These are phyloP conservation scores for Cryptococcus maquisensis DNA, from an alignment of 1,284 basidiomycete species.

Conservation along the genomic window DNA sequence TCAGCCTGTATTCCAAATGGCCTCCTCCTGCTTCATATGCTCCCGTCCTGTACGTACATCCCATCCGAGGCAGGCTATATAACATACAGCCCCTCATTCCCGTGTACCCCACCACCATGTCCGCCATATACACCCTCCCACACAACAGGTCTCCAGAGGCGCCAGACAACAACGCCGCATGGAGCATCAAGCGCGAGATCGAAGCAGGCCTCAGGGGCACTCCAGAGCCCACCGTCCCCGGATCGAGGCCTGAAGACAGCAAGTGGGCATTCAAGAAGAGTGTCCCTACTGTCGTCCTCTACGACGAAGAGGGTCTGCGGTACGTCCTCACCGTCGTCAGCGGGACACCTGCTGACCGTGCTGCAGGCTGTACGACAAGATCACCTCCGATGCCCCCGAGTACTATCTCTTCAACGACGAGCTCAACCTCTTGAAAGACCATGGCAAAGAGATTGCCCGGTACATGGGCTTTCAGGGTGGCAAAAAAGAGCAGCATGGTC, in stretches of 20 bases:
- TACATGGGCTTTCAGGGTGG: slow-evolving; percentile 50
- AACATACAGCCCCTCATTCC: neutral
- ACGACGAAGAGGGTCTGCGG: slow-evolving; percentile 75
- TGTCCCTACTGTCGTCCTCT: slow-evolving; percentile 80
- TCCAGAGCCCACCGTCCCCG: slow-evolving; percentile 28
- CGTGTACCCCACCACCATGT: neutral
- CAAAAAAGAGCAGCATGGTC: slow-evolving; percentile 7
- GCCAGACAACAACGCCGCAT: neutral
- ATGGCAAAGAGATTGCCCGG: slow-evolving; percentile 52
- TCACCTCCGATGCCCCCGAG: slow-evolving; percentile 73
- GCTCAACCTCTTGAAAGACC: slow-evolving; percentile 51
- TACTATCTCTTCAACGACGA: slow-evolving; percentile 78
- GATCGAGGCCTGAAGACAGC: slow-evolving; percentile 31
- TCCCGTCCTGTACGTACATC: too few species aligned
- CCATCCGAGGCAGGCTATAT: too few species aligned
- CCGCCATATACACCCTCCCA: slow-evolving; percentile 2
- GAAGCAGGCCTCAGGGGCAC: slow-evolving; percentile 32
- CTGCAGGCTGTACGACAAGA: slow-evolving; percentile 52
- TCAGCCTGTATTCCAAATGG: neutral
- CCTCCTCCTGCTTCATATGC: too few species aligned
- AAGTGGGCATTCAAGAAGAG: slow-evolving; percentile 54
- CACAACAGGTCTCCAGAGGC: neutral
- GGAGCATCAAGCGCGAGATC: slow-evolving; percentile 32
- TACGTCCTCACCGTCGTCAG: slow-evolving; percentile 16
- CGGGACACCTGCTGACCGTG: neutral